phyloP scores from a whole-genome alignment of 768 basidiomycete genomes.

The Suillus lakei region DNA sequence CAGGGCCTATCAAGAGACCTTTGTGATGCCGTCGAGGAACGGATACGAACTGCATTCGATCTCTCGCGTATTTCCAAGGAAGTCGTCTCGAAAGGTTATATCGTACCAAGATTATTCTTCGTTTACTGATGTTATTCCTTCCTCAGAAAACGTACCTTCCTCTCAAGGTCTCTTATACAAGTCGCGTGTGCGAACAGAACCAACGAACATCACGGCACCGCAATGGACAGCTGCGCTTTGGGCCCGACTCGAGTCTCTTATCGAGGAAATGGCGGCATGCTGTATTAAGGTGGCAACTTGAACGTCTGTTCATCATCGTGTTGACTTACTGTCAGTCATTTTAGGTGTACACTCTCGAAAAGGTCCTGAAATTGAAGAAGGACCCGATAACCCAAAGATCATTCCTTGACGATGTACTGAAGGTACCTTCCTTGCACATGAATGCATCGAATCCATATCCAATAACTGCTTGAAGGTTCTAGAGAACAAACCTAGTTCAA shows the following conservation, averaged over 20 bases:
- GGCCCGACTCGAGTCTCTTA: constrained; percentile 77
- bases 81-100: constrained; percentile 75
- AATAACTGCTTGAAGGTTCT: constrained; percentile 55
- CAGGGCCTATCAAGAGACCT: constrained; percentile 79
- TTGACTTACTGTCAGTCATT: constrained; percentile 1
- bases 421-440: constrained; percentile 48
- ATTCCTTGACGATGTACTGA: constrained; percentile 94
- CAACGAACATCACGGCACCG: constrained; percentile 84
- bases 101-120: neutral
- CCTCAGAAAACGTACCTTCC: constrained; percentile 25
- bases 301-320: neutral
- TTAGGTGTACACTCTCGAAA: constrained; percentile 94
- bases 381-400: constrained; percentile 75
- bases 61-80: constrained; percentile 86
- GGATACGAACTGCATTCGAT: constrained; percentile 87
- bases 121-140: neutral
- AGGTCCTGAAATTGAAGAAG: constrained; percentile 87
- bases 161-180: constrained; percentile 65
- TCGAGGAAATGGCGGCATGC: constrained; percentile 87
- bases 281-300: constrained; percentile 75
- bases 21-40: constrained; percentile 79
- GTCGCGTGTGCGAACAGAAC: constrained; percentile 87
- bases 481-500: constrained; percentile 89
- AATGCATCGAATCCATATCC: neutral
- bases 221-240: constrained; percentile 87